These are phyloP conservation scores for Penicillium sclerotiorum DNA, from an alignment of 2,329 filamentous ascomycete genomes.

Conservation along the genomic window DNA sequence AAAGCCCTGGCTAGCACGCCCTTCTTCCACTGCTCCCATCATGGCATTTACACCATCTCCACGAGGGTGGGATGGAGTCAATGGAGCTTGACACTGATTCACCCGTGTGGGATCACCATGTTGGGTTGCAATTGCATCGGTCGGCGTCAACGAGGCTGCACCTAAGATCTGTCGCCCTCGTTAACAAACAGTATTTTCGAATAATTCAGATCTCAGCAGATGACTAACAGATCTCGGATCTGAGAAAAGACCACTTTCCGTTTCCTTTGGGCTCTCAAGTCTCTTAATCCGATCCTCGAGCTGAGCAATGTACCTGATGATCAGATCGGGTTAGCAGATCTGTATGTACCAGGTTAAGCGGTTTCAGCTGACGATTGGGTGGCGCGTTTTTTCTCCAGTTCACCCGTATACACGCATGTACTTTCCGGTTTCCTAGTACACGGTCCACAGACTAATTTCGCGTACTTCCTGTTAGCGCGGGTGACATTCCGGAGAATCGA, in stretches of 20 bases:
- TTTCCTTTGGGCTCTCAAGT: slow-evolving; percentile 22
- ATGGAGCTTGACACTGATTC: neutral
- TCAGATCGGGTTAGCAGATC: neutral
- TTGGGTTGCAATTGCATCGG: neutral
- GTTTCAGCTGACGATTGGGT: slow-evolving; percentile 23
- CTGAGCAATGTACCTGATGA: slow-evolving; percentile 29
- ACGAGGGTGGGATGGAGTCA: neutral
- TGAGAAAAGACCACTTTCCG: neutral
- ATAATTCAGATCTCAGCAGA: neutral
- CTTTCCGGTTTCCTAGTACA: slow-evolving; percentile 26
- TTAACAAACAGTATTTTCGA: neutral
- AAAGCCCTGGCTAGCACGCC: slow-evolving; percentile 45
- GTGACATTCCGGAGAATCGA: slow-evolving; percentile 14
- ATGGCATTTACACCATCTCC: slow-evolving; percentile 48
- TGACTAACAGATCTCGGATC: neutral
- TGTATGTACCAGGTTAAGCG: too few relatives aligned
- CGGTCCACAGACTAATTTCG: slow-evolving; percentile 31
- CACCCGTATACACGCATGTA: slow-evolving; percentile 32
- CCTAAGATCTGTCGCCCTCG: neutral
- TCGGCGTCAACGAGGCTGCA: neutral
- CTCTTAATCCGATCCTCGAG: slow-evolving; percentile 31
- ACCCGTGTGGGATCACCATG: neutral
- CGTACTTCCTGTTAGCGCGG: slow-evolving; percentile 16
- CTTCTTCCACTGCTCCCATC: slow-evolving; percentile 50
- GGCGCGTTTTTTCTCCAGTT: slow-evolving; percentile 31